phyloP scores from a whole-genome alignment of 1,284 basidiomycete species.

The Coriolopsis trogii region DNA sequence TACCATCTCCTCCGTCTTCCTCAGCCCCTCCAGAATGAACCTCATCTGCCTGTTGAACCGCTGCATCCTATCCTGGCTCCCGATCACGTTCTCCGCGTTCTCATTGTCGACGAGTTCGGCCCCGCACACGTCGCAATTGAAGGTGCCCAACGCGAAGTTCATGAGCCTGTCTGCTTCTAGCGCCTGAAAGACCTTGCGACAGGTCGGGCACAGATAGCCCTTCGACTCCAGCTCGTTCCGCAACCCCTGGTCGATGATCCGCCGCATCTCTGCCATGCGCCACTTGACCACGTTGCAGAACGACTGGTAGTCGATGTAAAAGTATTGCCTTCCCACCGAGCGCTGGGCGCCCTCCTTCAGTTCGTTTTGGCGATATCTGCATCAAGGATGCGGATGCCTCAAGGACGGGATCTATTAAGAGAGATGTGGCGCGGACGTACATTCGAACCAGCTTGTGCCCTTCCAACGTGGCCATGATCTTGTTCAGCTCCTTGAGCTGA shows the following conservation, averaged over 20 bases:
- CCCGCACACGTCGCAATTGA: constrained; percentile 80
- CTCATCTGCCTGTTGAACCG: constrained; percentile 92
- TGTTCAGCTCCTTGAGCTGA: constrained; percentile 92
- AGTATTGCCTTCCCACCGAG: constrained; percentile 86
- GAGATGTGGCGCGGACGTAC: constrained; percentile 48
- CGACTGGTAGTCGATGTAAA: constrained; percentile 94
- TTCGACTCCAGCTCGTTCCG: constrained; percentile 96
- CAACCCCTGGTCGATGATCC: constrained; percentile 85
- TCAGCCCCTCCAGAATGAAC: constrained; percentile 84
- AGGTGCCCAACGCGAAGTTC: constrained; percentile 63
- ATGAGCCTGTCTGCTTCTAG: constrained; percentile 86
- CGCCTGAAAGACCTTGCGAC: constrained; percentile 83
- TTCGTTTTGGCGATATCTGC: constrained; percentile 83
- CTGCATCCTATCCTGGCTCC: constrained; percentile 93
- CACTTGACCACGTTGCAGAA: constrained; percentile 99
- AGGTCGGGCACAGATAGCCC: constrained; percentile 94
- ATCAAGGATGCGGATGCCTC: background rate
- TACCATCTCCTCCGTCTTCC: constrained; percentile 87
- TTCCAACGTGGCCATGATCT: constrained; percentile 85
- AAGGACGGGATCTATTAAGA: background rate
- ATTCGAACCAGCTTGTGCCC: constrained; percentile 85
- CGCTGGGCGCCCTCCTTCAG: constrained; percentile 82
- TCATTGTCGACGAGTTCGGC: constrained; percentile 92
- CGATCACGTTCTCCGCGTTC: constrained; percentile 80
- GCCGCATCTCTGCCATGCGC: constrained; percentile 93